These are phyloP conservation scores for Xylaria grammica DNA, from an alignment of 495 filamentous ascomycete genomes.

Conservation along the genomic window DNA sequence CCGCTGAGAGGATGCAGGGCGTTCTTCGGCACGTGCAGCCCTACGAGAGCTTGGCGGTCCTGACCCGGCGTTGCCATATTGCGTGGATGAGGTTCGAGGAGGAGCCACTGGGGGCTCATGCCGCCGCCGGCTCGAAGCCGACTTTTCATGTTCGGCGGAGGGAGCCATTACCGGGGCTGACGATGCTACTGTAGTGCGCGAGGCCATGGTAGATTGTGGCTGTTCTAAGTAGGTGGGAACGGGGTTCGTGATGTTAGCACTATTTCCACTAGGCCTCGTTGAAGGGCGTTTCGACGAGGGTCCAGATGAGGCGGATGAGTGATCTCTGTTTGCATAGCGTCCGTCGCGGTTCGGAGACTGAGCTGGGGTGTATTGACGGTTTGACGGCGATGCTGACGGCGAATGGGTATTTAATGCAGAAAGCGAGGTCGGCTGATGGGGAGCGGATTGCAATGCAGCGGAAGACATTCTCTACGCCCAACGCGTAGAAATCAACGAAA, in stretches of 20 bases:
- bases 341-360: constrained; percentile 49
- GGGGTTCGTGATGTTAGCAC: constrained; percentile 41
- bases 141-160: constrained; percentile 48
- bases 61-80: constrained; percentile 31
- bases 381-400: constrained; percentile 49
- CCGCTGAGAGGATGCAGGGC: constrained; percentile 45
- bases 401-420: constrained; percentile 53
- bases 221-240: constrained; percentile 37
- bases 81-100: constrained; percentile 67
- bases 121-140: constrained; percentile 45
- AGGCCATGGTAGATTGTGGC: constrained; percentile 53
- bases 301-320: constrained; percentile 41
- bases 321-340: constrained; percentile 49
- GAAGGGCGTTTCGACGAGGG: constrained; percentile 52
- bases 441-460: constrained; percentile 60
- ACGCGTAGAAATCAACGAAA: constrained; percentile 29
- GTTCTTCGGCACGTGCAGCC: constrained; percentile 48
- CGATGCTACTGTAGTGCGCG: constrained; percentile 51
- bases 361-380: constrained; percentile 48
- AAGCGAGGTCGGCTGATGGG: constrained; percentile 56
- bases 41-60: constrained; percentile 49
- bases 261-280: constrained; percentile 60
- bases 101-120: constrained; percentile 58
- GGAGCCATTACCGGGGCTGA: constrained; percentile 51
- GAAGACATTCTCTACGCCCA: constrained; percentile 56